Base-by-base conservation (phyloP, 2,329 filamentous ascomycete genomes). In the Zymoseptoria pseudotritici region DNA sequence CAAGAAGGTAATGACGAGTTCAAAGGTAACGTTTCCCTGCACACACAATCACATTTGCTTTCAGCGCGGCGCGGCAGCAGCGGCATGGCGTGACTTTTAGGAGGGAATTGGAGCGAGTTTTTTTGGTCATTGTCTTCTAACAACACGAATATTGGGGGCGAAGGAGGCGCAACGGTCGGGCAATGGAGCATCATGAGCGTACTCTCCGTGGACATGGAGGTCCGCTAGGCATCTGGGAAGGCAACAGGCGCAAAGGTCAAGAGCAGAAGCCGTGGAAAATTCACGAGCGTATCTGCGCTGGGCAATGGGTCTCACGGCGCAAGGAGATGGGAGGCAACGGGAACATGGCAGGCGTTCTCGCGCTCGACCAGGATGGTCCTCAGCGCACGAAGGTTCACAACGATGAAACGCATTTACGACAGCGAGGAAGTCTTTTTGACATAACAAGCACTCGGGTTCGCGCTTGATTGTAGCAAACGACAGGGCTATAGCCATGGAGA, bases 401-500 rank as follows among this genome's bases (percentile, higher is more conserved):
- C 36, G 36, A 42, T 17, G 36, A 17, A 42, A 42, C 36, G 36
- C 36, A 17, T n/a, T 42, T 42, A 42, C 11, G 36, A 42, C 36
- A 42, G 36, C 36, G 36, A 46, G 13, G n/a, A n/a, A n/a, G 36
- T 13, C 10, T 17, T 46, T 29, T 46, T 46, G 36, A 46, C 36
- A 42, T 42, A 31, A 29, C 56, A 50, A 58, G 50, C 56, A 55
- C 53, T 60, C 55, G 57, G 54, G 57, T 51, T 56, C 57, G 60
- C 57, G 58, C 58, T 53, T 59, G 55, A 54, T 60, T 58, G 50
- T 54, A 42, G 46, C 46, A 46, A 51, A 51, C 17, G 36, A 49
- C 52, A 54, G 56, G 60, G 56, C 56, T 61, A 64, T 59, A 58
- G 54, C 61, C 53, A 58, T 51, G 58, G 42, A 61, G 50, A 31